Evolutionary conservation across 176 grass and related monocot species (phyloP), one percentile per base, ranked within the genome.

Genomic region (Neostapfia colusana): DNA sequence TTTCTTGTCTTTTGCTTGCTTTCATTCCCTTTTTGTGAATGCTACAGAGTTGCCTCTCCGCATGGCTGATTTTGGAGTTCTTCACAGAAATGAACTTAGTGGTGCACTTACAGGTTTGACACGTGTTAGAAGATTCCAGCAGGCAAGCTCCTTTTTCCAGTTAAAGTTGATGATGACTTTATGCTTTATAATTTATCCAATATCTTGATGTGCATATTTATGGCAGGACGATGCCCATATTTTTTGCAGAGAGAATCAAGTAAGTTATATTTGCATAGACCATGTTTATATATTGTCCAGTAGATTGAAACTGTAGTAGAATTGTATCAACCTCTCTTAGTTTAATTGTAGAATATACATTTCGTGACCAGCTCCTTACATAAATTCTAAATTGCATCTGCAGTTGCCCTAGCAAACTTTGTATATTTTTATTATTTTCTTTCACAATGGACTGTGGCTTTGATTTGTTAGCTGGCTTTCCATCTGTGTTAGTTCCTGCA

Each of bases 61-160:
- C 6, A 73, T 94, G 74, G 91, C 95, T 69, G 95, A 99, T 90
- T 99, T 99, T 92, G 95, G 95, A 31, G 95, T 95, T 70, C 87
- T 99, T 59, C 95, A 99, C 39, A 88, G 95, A 63, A 99, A 99
- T 7, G 95, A 99, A 51, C 87, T 95, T 70, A 99, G 95, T 81
- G 95, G 95, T 43, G 95, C 95, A 73, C 95, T 99, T 78, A 92
- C 89, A 75, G 95, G 95, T 74, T 90, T 99, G 77, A 99, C 95
- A 63, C 95, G 95, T 79, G 95, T 99, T 68, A 92, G 95, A 89
- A 95, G 95, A 87, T 99, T 99, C 74, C 92, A 99, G 69, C 95
- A 99, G 83, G 95, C 95, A 92, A 90, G 49, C n/a, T 70, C 41
- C 43, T 56, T 13, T 51, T 34, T 50, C 16, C 61, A 76, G 12